Evolutionary conservation across 2,329 filamentous ascomycete genomes (phyloP).

Genomic region (Westerdykella aurantiaca): DNA sequence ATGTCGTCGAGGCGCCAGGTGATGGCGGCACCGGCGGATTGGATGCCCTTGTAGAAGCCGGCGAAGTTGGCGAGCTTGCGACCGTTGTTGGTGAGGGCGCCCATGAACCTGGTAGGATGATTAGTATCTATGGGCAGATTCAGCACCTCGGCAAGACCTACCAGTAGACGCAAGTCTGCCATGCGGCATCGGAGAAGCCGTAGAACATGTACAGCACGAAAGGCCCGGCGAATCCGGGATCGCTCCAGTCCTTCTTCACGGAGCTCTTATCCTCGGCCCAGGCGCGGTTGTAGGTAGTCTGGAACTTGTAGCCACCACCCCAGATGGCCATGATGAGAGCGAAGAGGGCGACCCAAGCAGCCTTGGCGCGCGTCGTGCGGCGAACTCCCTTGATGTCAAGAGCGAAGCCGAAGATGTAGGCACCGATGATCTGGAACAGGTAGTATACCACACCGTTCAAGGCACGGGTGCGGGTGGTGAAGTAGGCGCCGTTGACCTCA

Average conservation of each 20-base stretch:
- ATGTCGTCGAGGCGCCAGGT: constrained; percentile 64
- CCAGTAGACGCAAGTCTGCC: constrained; percentile 92
- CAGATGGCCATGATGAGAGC: constrained; percentile 70
- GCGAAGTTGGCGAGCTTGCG: constrained; percentile 89
- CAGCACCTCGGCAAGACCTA: constrained; percentile 28
- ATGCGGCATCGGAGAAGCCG: constrained; percentile 81
- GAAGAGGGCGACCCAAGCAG: constrained; percentile 57
- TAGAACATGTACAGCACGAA: constrained; percentile 91
- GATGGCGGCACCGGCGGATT: constrained; percentile 78
- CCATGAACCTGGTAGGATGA: constrained; percentile 65
- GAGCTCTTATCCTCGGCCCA: constrained; percentile 21
- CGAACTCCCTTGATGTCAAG: constrained; percentile 56
- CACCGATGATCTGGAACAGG: constrained; percentile 70
- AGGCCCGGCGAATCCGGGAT: constrained; percentile 63
- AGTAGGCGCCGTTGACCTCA: constrained; percentile 62
- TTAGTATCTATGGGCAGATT: constrained; percentile 5
- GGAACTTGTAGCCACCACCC: constrained; percentile 77
- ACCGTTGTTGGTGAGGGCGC: constrained; percentile 83
- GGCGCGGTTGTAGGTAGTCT: constrained; percentile 53
- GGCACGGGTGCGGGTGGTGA: constrained; percentile 68
- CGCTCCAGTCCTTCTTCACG: constrained; percentile 59
- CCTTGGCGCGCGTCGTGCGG: constrained; percentile 63
- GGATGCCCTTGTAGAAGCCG: constrained; percentile 84
- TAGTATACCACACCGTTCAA: constrained; percentile 78
- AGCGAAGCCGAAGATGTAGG: constrained; percentile 63